These are phyloP conservation scores for Podospora bellae-mahoneyi DNA, from an alignment of 495 filamentous ascomycete genomes.

Conservation along the genomic window DNA sequence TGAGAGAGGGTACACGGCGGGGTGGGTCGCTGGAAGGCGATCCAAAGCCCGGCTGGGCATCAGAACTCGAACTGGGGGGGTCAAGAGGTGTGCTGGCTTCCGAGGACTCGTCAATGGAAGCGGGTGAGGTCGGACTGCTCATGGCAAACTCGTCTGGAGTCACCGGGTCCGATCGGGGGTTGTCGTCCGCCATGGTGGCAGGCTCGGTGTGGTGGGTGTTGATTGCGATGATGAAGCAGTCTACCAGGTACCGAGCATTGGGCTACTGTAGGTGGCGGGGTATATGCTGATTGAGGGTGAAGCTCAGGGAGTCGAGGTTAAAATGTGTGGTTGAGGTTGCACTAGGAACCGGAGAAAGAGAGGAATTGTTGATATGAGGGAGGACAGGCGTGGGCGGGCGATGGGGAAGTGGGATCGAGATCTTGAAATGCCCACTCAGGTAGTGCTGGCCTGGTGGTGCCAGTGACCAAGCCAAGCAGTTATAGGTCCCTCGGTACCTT, in stretches of 20 bases:
- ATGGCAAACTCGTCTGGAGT: constrained; percentile 41
- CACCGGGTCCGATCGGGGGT: constrained; percentile 32
- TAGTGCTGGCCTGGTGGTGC: constrained; percentile 9
- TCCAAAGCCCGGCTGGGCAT: constrained; percentile 21
- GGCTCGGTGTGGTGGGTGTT: background rate
- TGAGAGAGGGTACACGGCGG: constrained; percentile 52
- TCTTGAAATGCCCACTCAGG: constrained; percentile 9
- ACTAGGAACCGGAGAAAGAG: background rate
- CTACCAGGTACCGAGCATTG: background rate
- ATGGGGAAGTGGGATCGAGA: constrained; percentile 20
- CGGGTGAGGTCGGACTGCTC: constrained; percentile 40
- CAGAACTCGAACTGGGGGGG: constrained; percentile 36
- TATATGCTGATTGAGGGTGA: background rate
- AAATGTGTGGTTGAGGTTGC: background rate
- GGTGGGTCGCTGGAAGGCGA: constrained; percentile 27
- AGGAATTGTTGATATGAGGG: constrained; percentile 5
- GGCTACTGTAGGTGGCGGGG: background rate
- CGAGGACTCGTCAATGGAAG: constrained; percentile 42
- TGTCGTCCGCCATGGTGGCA: constrained; percentile 34
- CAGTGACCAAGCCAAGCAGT: background rate
- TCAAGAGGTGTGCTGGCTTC: constrained; percentile 48
- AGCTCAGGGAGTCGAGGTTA: background rate
- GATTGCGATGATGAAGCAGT: background rate
- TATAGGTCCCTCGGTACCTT: background rate
- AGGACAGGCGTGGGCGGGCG: background rate